These are phyloP conservation scores for Starmerella roubikii DNA, from an alignment of 805 yeast species.

Conservation along the genomic window DNA sequence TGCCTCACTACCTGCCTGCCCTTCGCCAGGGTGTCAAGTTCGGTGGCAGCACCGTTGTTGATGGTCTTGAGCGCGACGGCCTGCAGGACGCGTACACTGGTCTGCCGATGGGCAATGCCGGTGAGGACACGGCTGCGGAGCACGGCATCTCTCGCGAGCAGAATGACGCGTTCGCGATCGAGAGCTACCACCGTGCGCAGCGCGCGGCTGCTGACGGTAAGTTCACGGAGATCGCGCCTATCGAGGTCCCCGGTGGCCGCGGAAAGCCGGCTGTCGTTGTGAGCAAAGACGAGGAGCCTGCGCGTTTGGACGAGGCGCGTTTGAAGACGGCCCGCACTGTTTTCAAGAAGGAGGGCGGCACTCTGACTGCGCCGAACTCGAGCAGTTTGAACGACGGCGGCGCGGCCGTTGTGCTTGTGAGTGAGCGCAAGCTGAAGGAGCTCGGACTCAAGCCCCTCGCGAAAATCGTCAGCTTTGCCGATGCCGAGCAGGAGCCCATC, in stretches of 20 bases:
- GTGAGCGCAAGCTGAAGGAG: constrained; percentile 74
- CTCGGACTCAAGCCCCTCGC: constrained; percentile 82
- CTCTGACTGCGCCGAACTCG: constrained; percentile 95
- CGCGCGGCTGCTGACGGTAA: constrained; percentile 69
- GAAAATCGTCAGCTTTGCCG: constrained; percentile 88
- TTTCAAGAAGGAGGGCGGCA: constrained; percentile 92
- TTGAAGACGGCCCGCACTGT: constrained; percentile 81
- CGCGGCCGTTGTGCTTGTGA: constrained; percentile 82
- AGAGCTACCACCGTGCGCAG: constrained; percentile 76
- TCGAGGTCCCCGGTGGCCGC: constrained; percentile 78
- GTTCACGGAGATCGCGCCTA: constrained; percentile 75
- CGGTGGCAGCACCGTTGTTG: constrained; percentile 68
- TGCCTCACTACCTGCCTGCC: constrained; percentile 79
- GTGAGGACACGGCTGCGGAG: constrained; percentile 89
- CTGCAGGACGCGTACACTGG: constrained; percentile 81
- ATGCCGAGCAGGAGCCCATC: constrained; percentile 89
- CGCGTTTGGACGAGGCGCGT: constrained; percentile 63
- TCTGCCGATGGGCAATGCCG: constrained; percentile 90
- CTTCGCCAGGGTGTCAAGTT: constrained; percentile 83
- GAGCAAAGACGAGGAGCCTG: constrained; percentile 68
- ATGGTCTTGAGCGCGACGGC: constrained; percentile 89
- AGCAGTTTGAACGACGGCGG: constrained; percentile 96
- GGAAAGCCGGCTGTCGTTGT: constrained; percentile 51
- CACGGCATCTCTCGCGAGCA: constrained; percentile 63
- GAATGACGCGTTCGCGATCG: constrained; percentile 80